phyloP scores from a whole-genome alignment of 768 basidiomycete genomes.

The Termitomyces heimii region DNA sequence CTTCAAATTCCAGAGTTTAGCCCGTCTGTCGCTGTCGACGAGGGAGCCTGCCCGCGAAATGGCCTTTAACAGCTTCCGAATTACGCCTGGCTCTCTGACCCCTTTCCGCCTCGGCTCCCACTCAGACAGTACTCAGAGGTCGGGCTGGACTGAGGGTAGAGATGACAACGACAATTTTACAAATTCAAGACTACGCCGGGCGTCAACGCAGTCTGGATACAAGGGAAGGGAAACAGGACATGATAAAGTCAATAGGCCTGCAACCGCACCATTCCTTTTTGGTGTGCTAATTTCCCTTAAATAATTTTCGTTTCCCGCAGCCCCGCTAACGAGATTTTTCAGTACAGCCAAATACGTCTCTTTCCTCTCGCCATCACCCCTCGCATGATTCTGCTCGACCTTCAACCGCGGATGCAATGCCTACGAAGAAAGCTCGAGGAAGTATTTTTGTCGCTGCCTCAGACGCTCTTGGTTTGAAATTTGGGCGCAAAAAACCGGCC shows the following conservation, averaged over 20 bases:
- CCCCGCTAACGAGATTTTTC: not conserved
- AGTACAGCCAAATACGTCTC: constrained; percentile 11
- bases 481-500: constrained; percentile 39
- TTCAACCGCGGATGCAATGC: constrained; percentile 17
- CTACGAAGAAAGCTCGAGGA: constrained; percentile 29
- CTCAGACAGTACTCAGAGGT: constrained; percentile 10
- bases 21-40: constrained; percentile 16
- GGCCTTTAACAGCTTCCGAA: constrained; percentile 17
- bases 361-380: constrained; percentile 19
- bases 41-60: constrained; percentile 12
- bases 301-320: not conserved
- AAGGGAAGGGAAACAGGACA: constrained; percentile 26
- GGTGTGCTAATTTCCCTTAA: constrained; percentile 12
- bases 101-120: constrained; percentile 18
- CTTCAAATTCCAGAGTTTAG: constrained; percentile 8
- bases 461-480: constrained; percentile 42
- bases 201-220: constrained; percentile 18
- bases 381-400: constrained; percentile 16
- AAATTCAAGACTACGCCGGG: constrained; percentile 17
- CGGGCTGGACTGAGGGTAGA: constrained; percentile 9
- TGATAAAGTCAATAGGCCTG: constrained; percentile 12
- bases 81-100: constrained; percentile 17
- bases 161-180: constrained; percentile 11
- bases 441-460: constrained; percentile 50
- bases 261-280: constrained; percentile 12